Evolutionary conservation across 2,329 filamentous ascomycete genomes (phyloP), one percentile per base, ranked within the genome.

Genomic region (Paramyrothecium sp.): DNA sequence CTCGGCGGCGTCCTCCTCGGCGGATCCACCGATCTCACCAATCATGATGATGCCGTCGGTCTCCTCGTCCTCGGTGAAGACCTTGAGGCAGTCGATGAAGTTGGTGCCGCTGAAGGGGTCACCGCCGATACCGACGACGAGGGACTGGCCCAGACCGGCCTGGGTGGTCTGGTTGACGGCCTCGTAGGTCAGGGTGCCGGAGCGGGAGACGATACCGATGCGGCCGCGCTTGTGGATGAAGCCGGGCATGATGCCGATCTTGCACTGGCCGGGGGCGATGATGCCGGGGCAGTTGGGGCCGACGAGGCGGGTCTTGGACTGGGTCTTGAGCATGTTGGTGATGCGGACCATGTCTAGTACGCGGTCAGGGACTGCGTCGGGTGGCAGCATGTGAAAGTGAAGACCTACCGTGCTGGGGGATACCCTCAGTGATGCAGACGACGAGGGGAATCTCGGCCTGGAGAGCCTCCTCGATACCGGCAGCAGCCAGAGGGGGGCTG

Each of bases 31-130:
- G 74, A 99, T 98, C 83, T 98, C 95, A 74, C 95, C 95, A 75
- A 99, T 98, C 95, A 99, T 97, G 82, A 99, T 97, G 80, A 99
- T 97, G 73, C 95, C 95, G 74, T 99, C 95, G 44, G 95, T 99
- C 81, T 97, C 92, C 75, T 89, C 85, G 76, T 99, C 95, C 77
- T 96, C 84, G 69, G 97, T 87, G 87, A 99, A 99, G 73, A 98
- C 92, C 74, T 91, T 90, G 69, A 99, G 85, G 85, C 94, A 97
- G 86, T 99, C 95, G 79, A 99, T 98, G 84, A 98, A 99, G 87
- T 97, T 98, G 79, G 95, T 98, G 69, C 95, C 95, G 71, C 90
- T 94, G 85, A 99, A 99, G 69, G 95, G 95, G 80, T 99, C 95
- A 80, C 95, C 95, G 64, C 95, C 95, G 70, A 99, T 98, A 73